Evolutionary conservation across 2,329 filamentous ascomycete genomes (phyloP), one percentile per base, ranked within the genome.

Genomic region (Ceratocystis variospora): DNA sequence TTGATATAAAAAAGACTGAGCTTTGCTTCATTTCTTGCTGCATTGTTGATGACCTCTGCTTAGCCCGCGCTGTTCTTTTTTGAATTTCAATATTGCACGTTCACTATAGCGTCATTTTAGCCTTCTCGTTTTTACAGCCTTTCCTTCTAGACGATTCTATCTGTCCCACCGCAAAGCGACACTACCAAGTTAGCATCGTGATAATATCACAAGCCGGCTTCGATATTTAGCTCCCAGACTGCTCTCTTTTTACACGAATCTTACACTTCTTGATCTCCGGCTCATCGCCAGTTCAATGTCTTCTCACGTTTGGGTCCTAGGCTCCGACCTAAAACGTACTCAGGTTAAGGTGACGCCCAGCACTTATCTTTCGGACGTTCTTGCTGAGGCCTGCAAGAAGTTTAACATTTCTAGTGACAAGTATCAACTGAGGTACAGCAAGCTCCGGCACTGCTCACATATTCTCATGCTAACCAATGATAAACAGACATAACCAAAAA

Each of bases 341-440:
- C 88, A 84, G 53, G 81, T 99, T 75, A 96, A 96, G 76, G 92
- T 94, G 66, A 87, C 82, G 0, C 90, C 91, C 0, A 82, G 82
- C 66, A 96, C 87, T 69, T 88, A 90, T 71, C 78, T 99, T 71
- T 87, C 87, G 67, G 92, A 96, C 73, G 83, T 99, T 1, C 80
- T 96, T 19, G 84, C 90, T 69, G 88, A 97, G 75, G 93, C 93
- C 59, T 97, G 93, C 75, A 80, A 80, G 71, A 96, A 93, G 78
- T 83, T 96, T 71, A 86, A 85, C 68, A 77, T 93, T 41, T 79
- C 85, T 68, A 79, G 87, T 41, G 86, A 87, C 70, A 87, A 88
- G 69, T 94, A 89, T 76, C 83, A 87, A 25, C 77, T 99, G 67
- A 97, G 95, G 88, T 93, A 78, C 17, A 31, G 33, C 15, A 28